phyloP scores from a whole-genome alignment of 176 grass and related monocot species.

The Secale cereale region DNA sequence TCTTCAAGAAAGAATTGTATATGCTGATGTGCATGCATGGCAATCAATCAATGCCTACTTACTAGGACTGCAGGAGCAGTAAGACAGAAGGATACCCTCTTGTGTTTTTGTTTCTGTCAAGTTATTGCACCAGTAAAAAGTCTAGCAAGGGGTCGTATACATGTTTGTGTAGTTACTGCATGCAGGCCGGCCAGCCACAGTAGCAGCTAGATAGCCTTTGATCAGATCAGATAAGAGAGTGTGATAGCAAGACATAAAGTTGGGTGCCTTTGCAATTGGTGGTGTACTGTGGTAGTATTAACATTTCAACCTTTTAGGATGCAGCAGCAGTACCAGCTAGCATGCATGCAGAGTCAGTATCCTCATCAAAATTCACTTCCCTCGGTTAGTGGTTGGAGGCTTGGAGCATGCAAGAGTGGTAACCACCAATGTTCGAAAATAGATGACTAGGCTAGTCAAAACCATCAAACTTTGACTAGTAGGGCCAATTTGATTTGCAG shows the following conservation, averaged over 20 bases:
- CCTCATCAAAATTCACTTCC: slow-evolving; percentile 19
- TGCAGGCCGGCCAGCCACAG: neutral
- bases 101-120: slow-evolving; percentile 34
- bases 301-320: slow-evolving; percentile 22
- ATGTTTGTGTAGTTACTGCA: slow-evolving; percentile 36
- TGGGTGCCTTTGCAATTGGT: slow-evolving; percentile 12
- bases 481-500: neutral
- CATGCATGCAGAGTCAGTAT: slow-evolving; percentile 7
- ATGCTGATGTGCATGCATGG: slow-evolving; percentile 9
- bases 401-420: neutral
- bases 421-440: neutral
- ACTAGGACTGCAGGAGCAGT: slow-evolving; percentile 30
- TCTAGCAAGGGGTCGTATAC: neutral
- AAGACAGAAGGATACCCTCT: slow-evolving; percentile 4
- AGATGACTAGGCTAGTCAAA: neutral
- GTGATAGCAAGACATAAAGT: slow-evolving; percentile 1
- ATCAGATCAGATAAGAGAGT: slow-evolving; percentile 9
- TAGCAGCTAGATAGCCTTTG: slow-evolving; percentile 5
- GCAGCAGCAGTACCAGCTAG: neutral
- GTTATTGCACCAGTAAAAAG: slow-evolving; percentile 37
- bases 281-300: neutral
- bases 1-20: slow-evolving; percentile 33
- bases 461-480: neutral
- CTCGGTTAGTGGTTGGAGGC: neutral
- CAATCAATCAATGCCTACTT: slow-evolving; percentile 36